Evolutionary conservation across 1,284 basidiomycete species (phyloP).

Genomic region (Tilletia walkeri): DNA sequence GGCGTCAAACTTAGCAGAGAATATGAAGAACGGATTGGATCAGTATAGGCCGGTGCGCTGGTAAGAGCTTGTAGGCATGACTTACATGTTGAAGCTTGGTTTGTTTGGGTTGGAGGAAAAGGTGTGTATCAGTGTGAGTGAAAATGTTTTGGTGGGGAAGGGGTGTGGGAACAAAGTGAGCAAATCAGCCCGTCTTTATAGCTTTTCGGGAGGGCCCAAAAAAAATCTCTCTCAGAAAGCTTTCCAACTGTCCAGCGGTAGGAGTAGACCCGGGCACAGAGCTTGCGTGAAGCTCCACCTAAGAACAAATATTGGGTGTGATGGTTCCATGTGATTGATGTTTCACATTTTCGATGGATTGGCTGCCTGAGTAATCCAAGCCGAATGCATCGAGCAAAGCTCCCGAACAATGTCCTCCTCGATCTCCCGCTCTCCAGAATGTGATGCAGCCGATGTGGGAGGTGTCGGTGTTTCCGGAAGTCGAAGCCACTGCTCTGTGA

Average conservation of each 20-base stretch:
- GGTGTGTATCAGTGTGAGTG: constrained; percentile 21
- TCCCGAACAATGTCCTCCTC: constrained; percentile 85
- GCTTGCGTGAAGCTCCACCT: too few species aligned
- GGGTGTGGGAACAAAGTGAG: not conserved
- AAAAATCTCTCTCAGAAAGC: too few species aligned
- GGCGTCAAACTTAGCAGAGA: constrained; percentile 33
- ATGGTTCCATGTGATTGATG: not conserved
- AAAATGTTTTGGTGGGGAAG: not conserved
- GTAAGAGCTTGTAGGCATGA: too few species aligned
- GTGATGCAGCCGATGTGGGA: constrained; percentile 31
- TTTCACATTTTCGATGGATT: constrained; percentile 8
- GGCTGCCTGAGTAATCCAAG: constrained; percentile 62
- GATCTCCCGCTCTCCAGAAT: constrained; percentile 63
- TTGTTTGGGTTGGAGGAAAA: not conserved
- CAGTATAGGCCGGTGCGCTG: not conserved
- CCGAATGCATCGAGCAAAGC: constrained; percentile 70
- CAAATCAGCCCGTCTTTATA: constrained; percentile 25
- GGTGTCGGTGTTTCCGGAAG: constrained; percentile 56
- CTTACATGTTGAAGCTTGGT: not conserved
- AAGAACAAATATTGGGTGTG: too few species aligned
- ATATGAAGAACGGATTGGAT: not conserved
- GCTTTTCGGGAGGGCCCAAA: constrained; percentile 18
- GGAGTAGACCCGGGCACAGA: too few species aligned
- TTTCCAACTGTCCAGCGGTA: too few species aligned
- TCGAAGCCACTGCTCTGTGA: constrained; percentile 71